Percentiles rank a stretch among this genome's conserved stretches.
These are phyloP conservation scores for Metschnikowia lachancei DNA, from an alignment of 805 yeast genomes.

Conservation along the genomic window DNA sequence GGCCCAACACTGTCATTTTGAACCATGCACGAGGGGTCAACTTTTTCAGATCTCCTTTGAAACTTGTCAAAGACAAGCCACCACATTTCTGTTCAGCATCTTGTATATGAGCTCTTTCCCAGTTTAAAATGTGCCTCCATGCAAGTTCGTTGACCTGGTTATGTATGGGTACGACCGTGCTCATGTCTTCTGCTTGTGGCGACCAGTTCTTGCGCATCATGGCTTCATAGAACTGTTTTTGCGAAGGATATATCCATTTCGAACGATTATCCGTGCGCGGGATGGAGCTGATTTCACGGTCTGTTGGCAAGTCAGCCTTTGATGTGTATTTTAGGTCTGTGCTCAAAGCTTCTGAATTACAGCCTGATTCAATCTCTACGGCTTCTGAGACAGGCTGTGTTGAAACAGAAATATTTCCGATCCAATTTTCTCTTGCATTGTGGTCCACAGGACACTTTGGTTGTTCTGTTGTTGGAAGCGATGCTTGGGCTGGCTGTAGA, in stretches of 20 bases:
- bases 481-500: not conserved
- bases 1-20: conserved; percentile 63
- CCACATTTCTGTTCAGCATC: conserved; percentile 58
- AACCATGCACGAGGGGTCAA: conserved; percentile 82
- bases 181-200: conserved; percentile 81
- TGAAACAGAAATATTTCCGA: conserved; percentile 30
- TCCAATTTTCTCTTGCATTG: conserved; percentile 58
- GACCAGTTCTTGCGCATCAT: conserved; percentile 89
- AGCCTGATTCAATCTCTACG: conserved; percentile 36
- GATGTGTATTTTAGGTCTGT: conserved; percentile 28
- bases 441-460: conserved; percentile 69
- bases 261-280: conserved; percentile 63
- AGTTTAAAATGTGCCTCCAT: conserved; percentile 76
- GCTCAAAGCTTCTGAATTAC: conserved; percentile 47
- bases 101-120: conserved; percentile 69
- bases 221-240: conserved; percentile 90
- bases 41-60: conserved; percentile 84
- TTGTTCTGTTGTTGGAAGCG: conserved; percentile 21
- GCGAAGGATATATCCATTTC: conserved; percentile 95
- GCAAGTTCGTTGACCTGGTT: conserved; percentile 91
- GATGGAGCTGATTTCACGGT: conserved; percentile 74
- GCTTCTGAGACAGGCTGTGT: conserved; percentile 35
- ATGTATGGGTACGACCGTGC: conserved; percentile 88
- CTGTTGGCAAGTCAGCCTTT: conserved; percentile 54
- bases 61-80: conserved; percentile 78